Evolutionary conservation across 2,329 filamentous ascomycete species (phyloP), one percentile per base, ranked within the genome.

Genomic region (Botrytis byssoidea): DNA sequence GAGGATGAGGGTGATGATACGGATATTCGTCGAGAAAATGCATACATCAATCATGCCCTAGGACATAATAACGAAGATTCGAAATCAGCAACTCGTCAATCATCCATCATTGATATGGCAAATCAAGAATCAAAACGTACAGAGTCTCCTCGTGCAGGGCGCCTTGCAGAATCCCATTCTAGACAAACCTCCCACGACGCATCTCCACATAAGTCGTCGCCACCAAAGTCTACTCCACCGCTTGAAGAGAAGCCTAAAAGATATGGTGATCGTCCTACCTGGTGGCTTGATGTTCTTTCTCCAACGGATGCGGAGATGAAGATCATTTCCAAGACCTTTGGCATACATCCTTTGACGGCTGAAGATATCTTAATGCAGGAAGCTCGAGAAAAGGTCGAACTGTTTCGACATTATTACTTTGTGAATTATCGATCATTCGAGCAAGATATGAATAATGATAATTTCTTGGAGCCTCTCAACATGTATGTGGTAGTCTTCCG

Each of bases 361-460:
- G 96, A 99, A 82, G 96, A 99, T 81, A 98, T 99, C 79, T 92
- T 98, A 88, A 91, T 98, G 85, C 94, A 98, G 82, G 96, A 99
- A 84, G 93, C 95, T 59, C 95, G 96, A 35, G 96, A 99, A 81
- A 99, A 99, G 84, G 96, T 99, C 0, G 96, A 99, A 82, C 87
- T 99, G 1, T 99, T 99, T 86, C 91, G 93, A 48, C 93, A 97
- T 81, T 99, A 99, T 84, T 99, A 99, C 83, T 98, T 99, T 80
- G 93, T 99, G 84, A 98, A 97, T 82, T 99, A 99, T 82, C 92
- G 96, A 25, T 97, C 94, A 0, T 99, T 99, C 80, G 96, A 99
- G 81, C 96, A 98, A 82, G 96, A 99, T 80, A 90, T 90, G 75
- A 92, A 91, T 78, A 97, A 91, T 81, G 93, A 96, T 73, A 91